Evolutionary conservation across 2,329 filamentous ascomycete genomes (phyloP).

Genomic region (Mycogone perniciosa): DNA sequence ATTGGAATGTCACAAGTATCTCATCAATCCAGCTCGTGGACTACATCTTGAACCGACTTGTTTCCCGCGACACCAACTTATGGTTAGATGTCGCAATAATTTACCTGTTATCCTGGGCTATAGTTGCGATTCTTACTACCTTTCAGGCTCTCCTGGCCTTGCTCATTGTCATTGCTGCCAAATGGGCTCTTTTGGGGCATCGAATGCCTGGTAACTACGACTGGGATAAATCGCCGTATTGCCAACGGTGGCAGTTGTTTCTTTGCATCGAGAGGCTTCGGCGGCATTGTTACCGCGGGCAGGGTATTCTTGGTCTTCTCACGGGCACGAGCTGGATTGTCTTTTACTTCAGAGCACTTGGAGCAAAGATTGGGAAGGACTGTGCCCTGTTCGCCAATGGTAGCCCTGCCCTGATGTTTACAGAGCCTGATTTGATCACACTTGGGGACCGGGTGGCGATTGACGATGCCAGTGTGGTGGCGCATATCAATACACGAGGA

Average conservation of each 20-base stretch:
- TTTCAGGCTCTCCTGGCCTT: slow-evolving; percentile 38
- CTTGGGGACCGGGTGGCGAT: slow-evolving; percentile 47
- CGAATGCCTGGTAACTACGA: slow-evolving; percentile 47
- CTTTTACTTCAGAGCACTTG: slow-evolving; percentile 47
- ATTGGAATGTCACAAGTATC: slow-evolving; percentile 46
- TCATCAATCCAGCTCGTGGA: slow-evolving; percentile 42
- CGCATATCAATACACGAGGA: slow-evolving; percentile 50
- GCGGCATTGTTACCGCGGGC: slow-evolving; percentile 41
- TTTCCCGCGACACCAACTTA: slow-evolving; percentile 18
- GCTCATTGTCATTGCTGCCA: slow-evolving; percentile 37
- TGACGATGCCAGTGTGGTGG: slow-evolving; percentile 50
- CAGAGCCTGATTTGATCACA: slow-evolving; percentile 50
- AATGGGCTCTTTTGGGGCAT: slow-evolving; percentile 47
- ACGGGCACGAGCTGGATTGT: slow-evolving; percentile 48
- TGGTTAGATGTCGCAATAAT: slow-evolving; percentile 31
- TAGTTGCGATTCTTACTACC: slow-evolving; percentile 38
- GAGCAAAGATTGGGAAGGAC: slow-evolving; percentile 47
- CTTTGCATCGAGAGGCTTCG: slow-evolving; percentile 46
- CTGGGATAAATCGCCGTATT: slow-evolving; percentile 52
- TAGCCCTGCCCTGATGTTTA: slow-evolving; percentile 46
- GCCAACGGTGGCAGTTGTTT: slow-evolving; percentile 52
- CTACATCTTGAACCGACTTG: slow-evolving; percentile 21
- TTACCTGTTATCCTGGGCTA: slow-evolving; percentile 33
- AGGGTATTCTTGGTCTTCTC: slow-evolving; percentile 46
- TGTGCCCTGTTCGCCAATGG: slow-evolving; percentile 51